Evolutionary conservation across 768 basidiomycete genomes (phyloP), one percentile per base, ranked within the genome.

Genomic region (Brasilioporus rufonigricans): DNA sequence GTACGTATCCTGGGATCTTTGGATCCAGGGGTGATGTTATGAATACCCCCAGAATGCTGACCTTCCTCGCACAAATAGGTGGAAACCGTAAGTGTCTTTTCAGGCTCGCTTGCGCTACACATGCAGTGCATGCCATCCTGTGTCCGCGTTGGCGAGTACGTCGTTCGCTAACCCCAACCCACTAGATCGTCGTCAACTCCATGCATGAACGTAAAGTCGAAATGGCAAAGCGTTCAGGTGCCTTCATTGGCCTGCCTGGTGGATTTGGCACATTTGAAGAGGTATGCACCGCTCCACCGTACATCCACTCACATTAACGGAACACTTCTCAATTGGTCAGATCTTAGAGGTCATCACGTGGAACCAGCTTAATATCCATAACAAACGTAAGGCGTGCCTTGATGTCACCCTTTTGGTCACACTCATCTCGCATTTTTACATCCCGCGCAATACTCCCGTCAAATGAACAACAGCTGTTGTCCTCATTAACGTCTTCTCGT

Each of bases 241-340:
- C 85, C 0, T 99, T 99, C 63, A 74, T 98, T 44, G 91, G 86
- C 12, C 75, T 99, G 19, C 95, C 96, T 1, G 96, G 96, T 19
- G 96, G 96, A 0, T 97, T 85, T 65, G 96, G 96, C 11, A 98
- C 95, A 0, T 91, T 93, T 59, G 97, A 99, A 73, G 96, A 98
- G 80, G 90, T 71, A 55, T 6, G 52, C 14, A 31, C 21, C n/a
- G 35, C n/a, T 23, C 24, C 24, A 44, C 29, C 14, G 44, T 44
- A 13, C 10, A 12, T n/a, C 12, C n/a, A 19, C 29, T 50, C 53
- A 21, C 35, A 8, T 38, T 60, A 36, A 63, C 54, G 31, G 39
- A 41, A 44, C 36, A 13, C 26, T 12, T 48, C 27, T 12, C 9
- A n/a, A 52, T 44, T 56, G 45, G 9, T 5, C 59, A 92, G 89